phyloP scores from a whole-genome alignment of 73 alveolate species.

The Symbiodinium natans region DNA sequence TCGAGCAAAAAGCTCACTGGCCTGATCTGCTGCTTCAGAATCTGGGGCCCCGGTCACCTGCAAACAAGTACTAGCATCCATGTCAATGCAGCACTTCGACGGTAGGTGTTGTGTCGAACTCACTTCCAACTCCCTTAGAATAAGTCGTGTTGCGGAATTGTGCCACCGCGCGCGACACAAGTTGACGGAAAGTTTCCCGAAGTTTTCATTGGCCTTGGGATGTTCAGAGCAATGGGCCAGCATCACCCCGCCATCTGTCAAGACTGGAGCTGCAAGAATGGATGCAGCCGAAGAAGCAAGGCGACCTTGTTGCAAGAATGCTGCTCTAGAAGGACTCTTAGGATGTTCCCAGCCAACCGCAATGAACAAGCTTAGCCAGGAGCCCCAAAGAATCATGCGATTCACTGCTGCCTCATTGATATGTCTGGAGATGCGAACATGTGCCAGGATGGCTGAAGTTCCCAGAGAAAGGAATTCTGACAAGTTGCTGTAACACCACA shows the following conservation, averaged over 20 bases:
- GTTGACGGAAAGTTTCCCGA: conserved; percentile 30
- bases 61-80: too few relatives aligned
- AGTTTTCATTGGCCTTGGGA: conserved; percentile 72
- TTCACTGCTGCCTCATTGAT: not conserved
- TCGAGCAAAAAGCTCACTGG: not conserved
- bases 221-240: not conserved
- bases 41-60: not conserved
- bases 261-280: too few relatives aligned
- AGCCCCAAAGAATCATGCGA: not conserved
- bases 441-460: not conserved
- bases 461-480: not conserved
- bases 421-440: not conserved
- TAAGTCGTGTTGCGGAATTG: conserved; percentile 27
- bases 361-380: not conserved
- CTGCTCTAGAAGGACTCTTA: too few relatives aligned
- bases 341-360: too few relatives aligned
- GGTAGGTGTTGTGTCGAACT: too few relatives aligned
- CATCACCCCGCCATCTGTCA: not conserved
- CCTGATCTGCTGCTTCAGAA: not conserved
- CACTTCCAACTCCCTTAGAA: too few relatives aligned
- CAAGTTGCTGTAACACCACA: conserved; percentile 59
- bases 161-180: conserved; percentile 92
- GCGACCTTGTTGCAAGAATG: not conserved
- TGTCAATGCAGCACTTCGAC: too few relatives aligned
- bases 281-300: not conserved